These are phyloP conservation scores for Penicillium herquei DNA, from an alignment of 495 filamentous ascomycete species.

Conservation along the genomic window DNA sequence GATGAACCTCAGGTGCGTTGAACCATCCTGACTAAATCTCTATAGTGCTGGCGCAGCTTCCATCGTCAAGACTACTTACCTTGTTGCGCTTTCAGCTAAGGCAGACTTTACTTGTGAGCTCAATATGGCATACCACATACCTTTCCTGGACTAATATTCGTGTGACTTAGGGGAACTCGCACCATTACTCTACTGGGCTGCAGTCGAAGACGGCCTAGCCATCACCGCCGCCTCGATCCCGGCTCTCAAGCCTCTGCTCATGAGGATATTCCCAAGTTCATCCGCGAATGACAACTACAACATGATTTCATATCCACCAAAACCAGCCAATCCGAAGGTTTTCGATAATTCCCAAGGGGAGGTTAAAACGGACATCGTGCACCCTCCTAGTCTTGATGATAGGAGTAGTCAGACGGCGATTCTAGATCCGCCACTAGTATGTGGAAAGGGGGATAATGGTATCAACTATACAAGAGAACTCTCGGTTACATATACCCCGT, in stretches of 20 bases:
- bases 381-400: constrained; percentile 4
- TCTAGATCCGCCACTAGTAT: not conserved
- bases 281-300: constrained; percentile 10
- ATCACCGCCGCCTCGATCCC: constrained; percentile 22
- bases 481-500: constrained; percentile 10
- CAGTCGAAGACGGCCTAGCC: constrained; percentile 21
- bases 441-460: constrained; percentile 7
- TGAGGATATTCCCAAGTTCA: constrained; percentile 13
- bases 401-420: constrained; percentile 14
- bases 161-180: constrained; percentile 16
- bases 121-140: too few relatives aligned
- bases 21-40: not conserved
- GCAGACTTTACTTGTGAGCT: constrained; percentile 23
- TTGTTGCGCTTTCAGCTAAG: constrained; percentile 17
- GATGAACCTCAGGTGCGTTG: too few relatives aligned
- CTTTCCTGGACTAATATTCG: not conserved
- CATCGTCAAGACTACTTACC: constrained; percentile 18
- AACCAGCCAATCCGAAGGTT: not conserved
- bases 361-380: constrained; percentile 15
- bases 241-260: constrained; percentile 16
- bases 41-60: constrained; percentile 16
- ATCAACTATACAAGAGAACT: constrained; percentile 22
- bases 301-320: constrained; percentile 14
- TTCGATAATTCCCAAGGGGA: constrained; percentile 19
- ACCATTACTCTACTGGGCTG: constrained; percentile 19